Conservation (phyloP, 257 asterid genomes). For the Verbascum thapsus region DNA sequence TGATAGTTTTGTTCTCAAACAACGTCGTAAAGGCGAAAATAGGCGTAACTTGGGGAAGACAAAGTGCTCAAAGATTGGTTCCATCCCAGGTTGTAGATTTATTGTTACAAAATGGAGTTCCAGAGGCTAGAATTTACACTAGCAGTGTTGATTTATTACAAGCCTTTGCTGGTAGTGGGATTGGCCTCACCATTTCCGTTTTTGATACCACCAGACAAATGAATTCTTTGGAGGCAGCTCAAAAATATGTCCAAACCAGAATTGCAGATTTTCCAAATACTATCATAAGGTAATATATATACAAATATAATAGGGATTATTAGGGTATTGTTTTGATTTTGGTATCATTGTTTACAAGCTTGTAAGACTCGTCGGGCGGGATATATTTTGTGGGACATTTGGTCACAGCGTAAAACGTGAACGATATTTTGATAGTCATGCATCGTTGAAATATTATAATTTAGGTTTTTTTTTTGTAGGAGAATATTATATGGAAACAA, state of each 20-base stretch:
- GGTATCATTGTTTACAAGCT: background rate
- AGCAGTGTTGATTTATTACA: conserved; percentile 6
- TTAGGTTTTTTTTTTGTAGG: too few relatives aligned
- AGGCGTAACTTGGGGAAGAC: background rate
- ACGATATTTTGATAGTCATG: too few relatives aligned
- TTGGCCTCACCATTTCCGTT: conserved; percentile 23
- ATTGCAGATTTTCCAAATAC: background rate
- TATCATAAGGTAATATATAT: conserved; percentile 26
- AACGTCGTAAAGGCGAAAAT: conserved; percentile 28
- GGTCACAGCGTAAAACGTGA: too few relatives aligned
- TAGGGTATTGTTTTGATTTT: too few relatives aligned
- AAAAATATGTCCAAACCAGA: background rate
- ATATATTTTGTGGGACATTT: too few relatives aligned
- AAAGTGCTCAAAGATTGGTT: conserved; percentile 29
- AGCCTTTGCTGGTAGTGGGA: conserved; percentile 33
- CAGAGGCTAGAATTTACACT: conserved; percentile 23
- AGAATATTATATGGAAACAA: too few relatives aligned
- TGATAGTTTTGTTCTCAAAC: too few relatives aligned
- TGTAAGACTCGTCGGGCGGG: too few relatives aligned
- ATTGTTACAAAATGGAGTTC: conserved; percentile 32
- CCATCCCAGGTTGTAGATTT: conserved; percentile 47
- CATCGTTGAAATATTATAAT: too few relatives aligned
- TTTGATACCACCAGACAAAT: accelerated
- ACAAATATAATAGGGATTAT: too few relatives aligned
- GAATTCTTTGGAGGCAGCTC: background rate